Evolutionary conservation across 2,329 filamentous ascomycete genomes (phyloP), one percentile per base, ranked within the genome.

Genomic region (Colletotrichum magnum): DNA sequence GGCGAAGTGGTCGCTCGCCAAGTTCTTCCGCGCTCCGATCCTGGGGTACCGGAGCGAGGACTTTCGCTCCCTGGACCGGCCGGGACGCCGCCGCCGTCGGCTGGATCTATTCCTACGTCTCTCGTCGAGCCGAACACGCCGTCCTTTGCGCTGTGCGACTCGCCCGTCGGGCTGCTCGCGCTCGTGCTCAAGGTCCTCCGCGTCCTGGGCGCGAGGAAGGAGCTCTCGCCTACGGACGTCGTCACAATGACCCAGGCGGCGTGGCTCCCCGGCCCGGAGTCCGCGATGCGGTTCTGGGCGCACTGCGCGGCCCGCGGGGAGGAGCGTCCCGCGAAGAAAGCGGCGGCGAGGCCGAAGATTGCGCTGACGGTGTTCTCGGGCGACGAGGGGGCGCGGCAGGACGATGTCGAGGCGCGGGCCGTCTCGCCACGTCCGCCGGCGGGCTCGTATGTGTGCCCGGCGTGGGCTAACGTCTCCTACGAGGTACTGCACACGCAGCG

Each of bases 241-340:
- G 82, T 93, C 67, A 88, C 88, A 18, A 81, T 90, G 73, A 86
- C 88, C 1, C 86, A 88, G 75, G 79, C 92, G 32, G 86, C 89
- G 24, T 93, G 90, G 91, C 78, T 93, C 1, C 90, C 90, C 0
- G 90, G 90, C 0, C 89, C 89, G 0, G 90, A 92, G 74, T 85
- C 85, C 2, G 85, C 85, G 3, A 77, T 91, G 72, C 81, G 89
- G 28, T 91, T 86, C 64, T 88, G 85, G 86, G 82, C 86, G 6
- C 77, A 83, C 43, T 85, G 83, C 47, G 77, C 78, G 16, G 76
- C 77, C n/a, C 77, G 82, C 45, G 71, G 74, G 7, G 79, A 81
- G 51, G 74, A 74, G 1, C 61, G 64, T 4, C 72, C 75, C 32
- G 70, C 75, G 67, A 75, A 72, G 39, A 47, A 12, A 13, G 71